phyloP scores from a whole-genome alignment of 2,329 filamentous ascomycete species.

The Pseudocercospora ulei region DNA sequence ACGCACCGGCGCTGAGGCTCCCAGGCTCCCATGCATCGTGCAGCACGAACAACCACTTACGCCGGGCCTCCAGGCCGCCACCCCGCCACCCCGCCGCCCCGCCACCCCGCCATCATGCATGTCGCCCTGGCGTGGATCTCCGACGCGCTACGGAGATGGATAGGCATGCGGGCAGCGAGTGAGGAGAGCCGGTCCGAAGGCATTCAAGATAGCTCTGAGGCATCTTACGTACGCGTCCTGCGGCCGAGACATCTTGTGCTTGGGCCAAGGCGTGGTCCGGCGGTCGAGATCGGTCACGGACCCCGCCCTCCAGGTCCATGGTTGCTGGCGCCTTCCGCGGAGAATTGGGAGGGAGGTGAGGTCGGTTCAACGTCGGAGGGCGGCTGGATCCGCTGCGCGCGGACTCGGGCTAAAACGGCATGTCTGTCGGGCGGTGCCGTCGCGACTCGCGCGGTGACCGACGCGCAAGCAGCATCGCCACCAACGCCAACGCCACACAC shows the following conservation, averaged over 20 bases:
- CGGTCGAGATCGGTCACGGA: neutral
- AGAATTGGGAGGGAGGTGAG: conserved; percentile 3
- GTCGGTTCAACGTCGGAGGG: conserved; percentile 1
- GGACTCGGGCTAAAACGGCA: no score
- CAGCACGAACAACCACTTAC: conserved; percentile 8
- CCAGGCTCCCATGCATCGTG: neutral
- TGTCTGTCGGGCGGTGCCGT: no score
- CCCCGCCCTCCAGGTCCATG: neutral
- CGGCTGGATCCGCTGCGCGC: no score
- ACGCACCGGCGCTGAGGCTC: conserved; percentile 1
- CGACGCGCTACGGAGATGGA: conserved; percentile 20
- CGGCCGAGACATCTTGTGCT: conserved; percentile 2
- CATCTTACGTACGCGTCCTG: conserved; percentile 2
- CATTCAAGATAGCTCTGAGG: conserved; percentile 6
- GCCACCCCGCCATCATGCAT: conserved; percentile 12
- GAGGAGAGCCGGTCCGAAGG: conserved; percentile 19
- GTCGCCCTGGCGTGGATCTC: conserved; percentile 14
- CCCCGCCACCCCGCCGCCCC: conserved; percentile 12
- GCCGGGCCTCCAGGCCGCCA: conserved; percentile 8
- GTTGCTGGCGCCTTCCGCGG: conserved; percentile 3
- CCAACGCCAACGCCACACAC: no score
- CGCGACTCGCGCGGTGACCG: no score
- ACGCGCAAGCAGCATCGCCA: no score
- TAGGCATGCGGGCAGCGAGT: conserved; percentile 13
- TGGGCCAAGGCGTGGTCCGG: neutral